Base-by-base conservation (phyloP, 495 filamentous ascomycete genomes). In the Penicillium parvum region DNA sequence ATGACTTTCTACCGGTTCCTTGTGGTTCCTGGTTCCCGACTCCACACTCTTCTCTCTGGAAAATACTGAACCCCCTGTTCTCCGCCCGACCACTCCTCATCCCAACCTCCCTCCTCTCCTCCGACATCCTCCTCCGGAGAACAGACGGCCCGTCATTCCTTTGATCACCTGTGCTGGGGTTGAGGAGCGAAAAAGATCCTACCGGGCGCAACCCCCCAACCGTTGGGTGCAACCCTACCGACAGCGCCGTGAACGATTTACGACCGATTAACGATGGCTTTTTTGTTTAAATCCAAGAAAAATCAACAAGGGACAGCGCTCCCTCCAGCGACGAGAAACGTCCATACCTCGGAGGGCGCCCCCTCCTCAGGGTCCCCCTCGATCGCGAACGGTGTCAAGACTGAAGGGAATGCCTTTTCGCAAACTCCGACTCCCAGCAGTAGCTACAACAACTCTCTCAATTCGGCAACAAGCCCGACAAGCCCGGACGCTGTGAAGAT, bases 381-480 rank as follows among this genome's bases (percentile, higher is more conserved):
- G n/a, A 12, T 47, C 30, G 38, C 55, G 14, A 75, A 72, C 54
- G 69, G 65, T n/a, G 48, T 50, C 38, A 72, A 65, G 38, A 59
- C 63, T 32, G 72, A 66, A 29, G 69, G 61, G 19, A 58, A 56
- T 15, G 47, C 41, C 38, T 64, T 50, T 23, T 36, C 63, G 5
- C 71, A 75, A 40, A 78, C 76, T 11, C 75, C 78, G 18, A 82
- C 81, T 2, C 82, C 82, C 10, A 75, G 73, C 39, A 75, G 72
- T 49, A 84, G 79, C 40, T 77, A 78, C 40, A 85, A 82, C 58
- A 81, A 79, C 55, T 84, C 82, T 3, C 47, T 83, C 23, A 79
- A 75, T 47, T 78, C 76, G 3, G 64, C 83, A 6, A 65, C 63
- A 11, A 73, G 68, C 40, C 53, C 61, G 15, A 66, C 45, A 23